Base-by-base conservation (phyloP, 805 yeast genomes). In the Spathaspora boniae region DNA sequence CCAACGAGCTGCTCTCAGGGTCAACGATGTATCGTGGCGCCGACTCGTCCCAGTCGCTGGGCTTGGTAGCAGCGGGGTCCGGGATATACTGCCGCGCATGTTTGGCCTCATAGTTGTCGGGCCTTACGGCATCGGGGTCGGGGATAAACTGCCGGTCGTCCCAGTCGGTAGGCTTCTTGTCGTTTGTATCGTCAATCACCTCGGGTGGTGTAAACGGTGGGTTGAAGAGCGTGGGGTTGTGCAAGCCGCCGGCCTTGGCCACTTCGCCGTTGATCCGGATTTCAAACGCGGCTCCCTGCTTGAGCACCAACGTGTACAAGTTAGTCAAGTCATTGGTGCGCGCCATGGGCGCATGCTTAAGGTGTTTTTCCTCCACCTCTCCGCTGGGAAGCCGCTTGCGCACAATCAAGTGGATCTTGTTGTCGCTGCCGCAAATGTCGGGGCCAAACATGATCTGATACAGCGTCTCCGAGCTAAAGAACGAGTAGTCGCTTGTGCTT, bases 381-480 rank as follows among this genome's bases (percentile, higher is more conserved):
- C 78, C 80, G 17, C 78, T 68, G 17, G 50, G 41, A 29, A 78
- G 80, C 54, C 75, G 72, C 48, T 70, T 68, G 48, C 84, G 72
- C 41, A 87, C 50, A 37, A 87, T 84, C 46, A 88, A 76, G 52
- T 85, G 95, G 22, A 89, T 80, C 58, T 79, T 83, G 63, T 87
- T 85, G 29, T 82, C 73, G 35, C 78, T 54, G 3, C 95, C 95
- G 63, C 97, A 89, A 56, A 74, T 78, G 60, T 89, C 97, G 29
- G 97, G 97, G 15, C 97, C 97, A 65, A 89, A 89, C 91, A 89
- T 83, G 44, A 89, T 63, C 58, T 83, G 87, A 62, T 82, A 86
- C 2, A 88, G 85, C 3, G 94, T 72, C 18, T 70, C 78, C 41
- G 76, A 73, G 45, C 65, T 68, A 65, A 87, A 82, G 41, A 75